Conservation (phyloP, 106 monocot species). For the Xerophyta viscosa region DNA sequence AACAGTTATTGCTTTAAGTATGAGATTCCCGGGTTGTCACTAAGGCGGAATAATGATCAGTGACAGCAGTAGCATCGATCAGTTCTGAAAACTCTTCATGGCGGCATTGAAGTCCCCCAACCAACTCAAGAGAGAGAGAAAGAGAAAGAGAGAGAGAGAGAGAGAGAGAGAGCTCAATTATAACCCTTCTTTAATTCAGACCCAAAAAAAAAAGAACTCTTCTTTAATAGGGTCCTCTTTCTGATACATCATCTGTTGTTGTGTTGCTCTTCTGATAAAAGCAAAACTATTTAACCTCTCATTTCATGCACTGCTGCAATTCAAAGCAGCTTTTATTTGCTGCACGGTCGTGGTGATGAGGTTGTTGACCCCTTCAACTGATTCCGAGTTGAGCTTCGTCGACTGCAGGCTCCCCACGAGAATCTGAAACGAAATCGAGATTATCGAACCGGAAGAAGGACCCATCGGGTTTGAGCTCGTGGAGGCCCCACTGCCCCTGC, state of each 20-base stretch:
- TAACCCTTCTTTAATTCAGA: slow-evolving; percentile 20
- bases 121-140: too few species aligned
- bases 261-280: too few species aligned
- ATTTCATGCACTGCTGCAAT: slow-evolving; percentile 38
- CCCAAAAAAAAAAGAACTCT: too few species aligned
- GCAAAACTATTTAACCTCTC: too few species aligned
- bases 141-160: too few species aligned
- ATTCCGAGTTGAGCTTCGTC: slow-evolving; percentile 64
- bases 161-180: slow-evolving; percentile 16
- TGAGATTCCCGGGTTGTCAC: too few species aligned
- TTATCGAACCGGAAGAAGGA: slow-evolving; percentile 35
- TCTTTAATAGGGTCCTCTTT: too few species aligned
- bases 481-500: slow-evolving; percentile 18
- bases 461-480: slow-evolving; percentile 41
- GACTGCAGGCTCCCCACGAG: slow-evolving; percentile 73
- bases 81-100: too few species aligned
- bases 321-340: slow-evolving; percentile 83
- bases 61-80: slow-evolving; percentile 10
- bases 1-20: too few species aligned
- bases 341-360: slow-evolving; percentile 77
- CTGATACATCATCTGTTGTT: too few species aligned
- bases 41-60: slow-evolving; percentile 17
- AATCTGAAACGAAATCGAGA: slow-evolving; percentile 85
- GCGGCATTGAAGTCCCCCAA: slow-evolving; percentile 40
- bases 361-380: slow-evolving; percentile 65